phyloP scores from a whole-genome alignment of 257 asterid species.

The Nicotiana knightiana region DNA sequence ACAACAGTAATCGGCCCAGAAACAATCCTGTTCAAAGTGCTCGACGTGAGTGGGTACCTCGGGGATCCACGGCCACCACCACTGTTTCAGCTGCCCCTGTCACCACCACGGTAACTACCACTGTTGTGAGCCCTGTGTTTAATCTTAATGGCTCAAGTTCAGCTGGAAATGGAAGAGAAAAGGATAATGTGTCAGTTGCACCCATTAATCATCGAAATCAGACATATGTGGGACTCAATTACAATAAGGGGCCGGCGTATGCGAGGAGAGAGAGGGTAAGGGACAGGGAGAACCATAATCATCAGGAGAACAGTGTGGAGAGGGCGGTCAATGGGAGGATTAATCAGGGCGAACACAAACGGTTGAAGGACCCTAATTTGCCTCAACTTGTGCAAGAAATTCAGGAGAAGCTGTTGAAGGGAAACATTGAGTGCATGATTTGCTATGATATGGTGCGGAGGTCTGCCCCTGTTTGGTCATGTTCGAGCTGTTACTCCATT shows the following conservation, averaged over 20 bases:
- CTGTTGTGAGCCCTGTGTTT: slow-evolving; percentile 12
- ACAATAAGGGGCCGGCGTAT: slow-evolving; percentile 21
- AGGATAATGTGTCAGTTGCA: slow-evolving; percentile 21
- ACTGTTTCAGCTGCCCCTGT: slow-evolving; percentile 15
- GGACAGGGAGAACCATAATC: background rate
- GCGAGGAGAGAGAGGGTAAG: slow-evolving; percentile 29
- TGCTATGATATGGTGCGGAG: slow-evolving; percentile 96
- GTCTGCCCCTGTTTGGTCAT: slow-evolving; percentile 87
- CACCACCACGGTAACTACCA: slow-evolving; percentile 14
- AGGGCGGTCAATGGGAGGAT: slow-evolving; percentile 33
- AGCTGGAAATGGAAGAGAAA: slow-evolving; percentile 27
- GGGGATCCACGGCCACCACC: slow-evolving; percentile 38
- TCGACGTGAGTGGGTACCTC: slow-evolving; percentile 82
- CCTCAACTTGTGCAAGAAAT: slow-evolving; percentile 96
- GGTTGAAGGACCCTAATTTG: slow-evolving; percentile 37
- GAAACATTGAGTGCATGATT: slow-evolving; percentile 95
- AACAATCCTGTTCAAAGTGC: slow-evolving; percentile 32
- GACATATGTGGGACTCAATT: slow-evolving; percentile 32
- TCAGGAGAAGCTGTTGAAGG: slow-evolving; percentile 78
- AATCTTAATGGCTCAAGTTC: slow-evolving; percentile 6
- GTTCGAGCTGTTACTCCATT: slow-evolving; percentile 88
- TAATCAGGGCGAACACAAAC: slow-evolving; percentile 13
- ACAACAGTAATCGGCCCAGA: slow-evolving; percentile 45
- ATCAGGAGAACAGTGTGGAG: slow-evolving; percentile 23
- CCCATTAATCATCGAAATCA: slow-evolving; percentile 21